Evolutionary conservation across 2,329 filamentous ascomycete species (phyloP), one percentile per base, ranked within the genome.

Genomic region (Arthrobotrys entomopaga): DNA sequence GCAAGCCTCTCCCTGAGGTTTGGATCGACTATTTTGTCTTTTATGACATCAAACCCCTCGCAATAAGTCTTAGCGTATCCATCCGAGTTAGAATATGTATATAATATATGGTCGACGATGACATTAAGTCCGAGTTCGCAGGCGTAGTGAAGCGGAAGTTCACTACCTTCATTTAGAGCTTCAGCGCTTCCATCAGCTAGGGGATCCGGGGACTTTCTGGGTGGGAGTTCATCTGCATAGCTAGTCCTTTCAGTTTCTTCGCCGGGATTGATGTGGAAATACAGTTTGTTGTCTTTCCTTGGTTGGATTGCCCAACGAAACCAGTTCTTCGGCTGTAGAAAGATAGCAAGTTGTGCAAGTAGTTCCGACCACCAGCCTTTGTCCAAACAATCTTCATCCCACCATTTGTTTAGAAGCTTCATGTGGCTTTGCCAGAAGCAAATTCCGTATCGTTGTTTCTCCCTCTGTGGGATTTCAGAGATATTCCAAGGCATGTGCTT

Each of bases 301-400:
- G 8, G 16, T 16, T 59, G 42, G 13, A 59, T 59, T 29, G 43
- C 43, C 70, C 70, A 74, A n/a, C 56, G 49, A 7, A 64, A 57
- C 57, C 56, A 74, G 26, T 74, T 74, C 48, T 74, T 57, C 5
- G 63, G 70, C 3, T 46, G 1, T 1, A 38, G 53, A 15, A 74
- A 74, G 2, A 67, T 67, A 1, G 52, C 43, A 2, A 74, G 20
- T 20, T 74, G 29, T 0, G 52, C 53, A 8, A 74, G 24, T 10
- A 74, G 52, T 6, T 74, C 63, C 1, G 63, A 15, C 70, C 70
- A 74, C 70, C 70, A 74, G 10, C 15, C 40, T 13, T 67, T 57
- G 3, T 74, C 40, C 3, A 19, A 24, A 16, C 57, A 61, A 11
- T n/a, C 42, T 2, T 54, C 57, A 20, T 42, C 64, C 70, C 70